A percentile compares a stretch with the other conserved stretches of the same genome.
These are phyloP conservation scores for Alternaria sp. DNA, from an alignment of 2,329 filamentous ascomycete species.

Conservation along the genomic window DNA sequence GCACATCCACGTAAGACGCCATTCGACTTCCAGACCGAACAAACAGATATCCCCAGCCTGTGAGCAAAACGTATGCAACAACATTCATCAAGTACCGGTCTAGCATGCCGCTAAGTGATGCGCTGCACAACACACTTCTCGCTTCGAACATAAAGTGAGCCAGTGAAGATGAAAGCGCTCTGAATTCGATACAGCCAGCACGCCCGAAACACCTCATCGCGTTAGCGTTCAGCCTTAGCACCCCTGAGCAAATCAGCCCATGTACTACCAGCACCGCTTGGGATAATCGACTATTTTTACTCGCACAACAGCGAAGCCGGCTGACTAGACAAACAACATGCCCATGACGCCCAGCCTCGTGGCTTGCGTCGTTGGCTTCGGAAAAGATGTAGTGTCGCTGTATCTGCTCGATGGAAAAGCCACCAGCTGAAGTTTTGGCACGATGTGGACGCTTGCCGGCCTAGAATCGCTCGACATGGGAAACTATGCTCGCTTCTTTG, in stretches of 20 bases:
- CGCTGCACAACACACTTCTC: neutral
- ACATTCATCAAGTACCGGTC: neutral
- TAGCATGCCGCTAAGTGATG: neutral
- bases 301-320: constrained; percentile 2
- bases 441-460: neutral
- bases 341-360: constrained; percentile 6
- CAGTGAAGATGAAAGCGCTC: constrained; percentile 3
- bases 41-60: neutral
- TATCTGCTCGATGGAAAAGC: neutral
- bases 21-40: neutral
- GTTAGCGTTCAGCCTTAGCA: constrained; percentile 5
- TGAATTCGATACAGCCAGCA: constrained; percentile 17
- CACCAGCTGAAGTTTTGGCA: constrained; percentile 3
- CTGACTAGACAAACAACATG: neutral
- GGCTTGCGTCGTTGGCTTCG: constrained; percentile 2
- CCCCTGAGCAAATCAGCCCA: constrained; percentile 9
- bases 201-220: neutral
- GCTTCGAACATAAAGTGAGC: neutral
- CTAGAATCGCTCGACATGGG: constrained; percentile 1
- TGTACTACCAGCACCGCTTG: constrained; percentile 2
- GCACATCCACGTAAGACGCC: neutral
- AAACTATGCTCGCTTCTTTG: constrained; percentile 1
- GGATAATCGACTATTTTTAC: constrained; percentile 10
- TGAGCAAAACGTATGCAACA: neutral
- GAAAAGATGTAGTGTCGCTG: constrained; percentile 3